Evolutionary conservation across 306 rosid genomes (phyloP).

Genomic region (Phaseolus lunatus): DNA sequence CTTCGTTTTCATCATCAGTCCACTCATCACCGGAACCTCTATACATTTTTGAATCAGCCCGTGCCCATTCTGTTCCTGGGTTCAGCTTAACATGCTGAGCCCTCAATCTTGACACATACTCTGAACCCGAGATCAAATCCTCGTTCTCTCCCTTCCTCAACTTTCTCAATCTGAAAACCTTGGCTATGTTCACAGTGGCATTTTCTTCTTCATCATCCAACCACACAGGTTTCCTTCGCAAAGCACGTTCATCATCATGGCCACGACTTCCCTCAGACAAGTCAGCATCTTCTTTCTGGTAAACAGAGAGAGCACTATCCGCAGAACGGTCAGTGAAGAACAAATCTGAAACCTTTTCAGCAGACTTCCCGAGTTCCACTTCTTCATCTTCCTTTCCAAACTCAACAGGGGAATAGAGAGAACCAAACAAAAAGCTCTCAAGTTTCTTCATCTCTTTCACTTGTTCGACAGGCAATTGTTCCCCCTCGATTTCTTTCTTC

Average conservation of each 20-base stretch:
- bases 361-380: constrained; percentile 27
- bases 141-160: constrained; percentile 87
- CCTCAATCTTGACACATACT: constrained; percentile 85
- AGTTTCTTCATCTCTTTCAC: constrained; percentile 78
- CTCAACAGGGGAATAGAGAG: constrained; percentile 71
- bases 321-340: constrained; percentile 80
- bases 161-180: constrained; percentile 78
- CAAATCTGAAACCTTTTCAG: constrained; percentile 51
- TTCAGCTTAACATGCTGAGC: constrained; percentile 88
- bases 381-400: constrained; percentile 68
- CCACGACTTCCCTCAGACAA: constrained; percentile 43
- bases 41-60: constrained; percentile 51
- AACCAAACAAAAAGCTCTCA: constrained; percentile 74
- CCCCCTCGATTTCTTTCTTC: constrained; percentile 62
- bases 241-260: constrained; percentile 41
- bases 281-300: constrained; percentile 58
- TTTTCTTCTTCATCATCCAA: constrained; percentile 85
- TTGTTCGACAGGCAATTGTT: constrained; percentile 54
- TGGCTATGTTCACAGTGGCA: constrained; percentile 64
- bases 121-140: constrained; percentile 71
- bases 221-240: constrained; percentile 80
- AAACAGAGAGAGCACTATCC: constrained; percentile 46
- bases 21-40: constrained; percentile 62
- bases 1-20: constrained; percentile 74
- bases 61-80: constrained; percentile 88